Base-by-base conservation (phyloP, 805 yeast species). In the Saccharomycopsis guyanensis region DNA sequence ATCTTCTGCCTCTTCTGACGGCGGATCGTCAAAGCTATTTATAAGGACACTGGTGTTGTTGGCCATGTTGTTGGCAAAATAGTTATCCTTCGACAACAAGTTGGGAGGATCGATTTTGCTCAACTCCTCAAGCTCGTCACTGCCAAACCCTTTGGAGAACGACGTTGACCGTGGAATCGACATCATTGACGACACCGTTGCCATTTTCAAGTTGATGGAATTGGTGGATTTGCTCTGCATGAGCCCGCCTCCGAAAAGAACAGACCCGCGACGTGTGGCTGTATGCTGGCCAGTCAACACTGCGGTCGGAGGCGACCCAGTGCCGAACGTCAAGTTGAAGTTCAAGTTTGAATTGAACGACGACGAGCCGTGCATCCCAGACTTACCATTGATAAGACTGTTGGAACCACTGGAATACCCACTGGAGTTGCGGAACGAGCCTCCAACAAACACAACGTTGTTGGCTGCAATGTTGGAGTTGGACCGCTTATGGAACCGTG, bases 191-290 rank as follows among this genome's bases (percentile, higher is more conserved):
- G 50, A 37, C 12, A 43, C 50, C 7, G 34, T 19, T 18, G 49
- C 31, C 40, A 48, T 34, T 38, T 45, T 48, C 16, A 48, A 25
- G 20, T 43, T 47, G 16, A 47, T 47, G 3, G 42, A 36, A 25
- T 47, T 47, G 15, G 51, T 47, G 4, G 51, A 47, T 31, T 44
- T 47, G 20, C 49, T 48, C 34, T 48, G 52, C 13, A 44, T 45
- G n/a, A 48, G 32, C 10, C 52, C 52, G 35, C 49, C 22, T 3
- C 52, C 52, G 39, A 48, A 48, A 12, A 47, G 32, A 7, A 47
- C n/a, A 31, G 42, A 36, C n/a, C 44, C 20, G 13, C 37, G 25
- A 16, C 50, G 31, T 35, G 38, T 27, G 13, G 45, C 45, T n/a
- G n/a, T n/a, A n/a, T n/a, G n/a, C 3, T 40, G 38, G 10, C 47